Evolutionary conservation across 768 basidiomycete species (phyloP), one percentile per base, ranked within the genome.

Genomic region (Peribolospora kevripleyi): DNA sequence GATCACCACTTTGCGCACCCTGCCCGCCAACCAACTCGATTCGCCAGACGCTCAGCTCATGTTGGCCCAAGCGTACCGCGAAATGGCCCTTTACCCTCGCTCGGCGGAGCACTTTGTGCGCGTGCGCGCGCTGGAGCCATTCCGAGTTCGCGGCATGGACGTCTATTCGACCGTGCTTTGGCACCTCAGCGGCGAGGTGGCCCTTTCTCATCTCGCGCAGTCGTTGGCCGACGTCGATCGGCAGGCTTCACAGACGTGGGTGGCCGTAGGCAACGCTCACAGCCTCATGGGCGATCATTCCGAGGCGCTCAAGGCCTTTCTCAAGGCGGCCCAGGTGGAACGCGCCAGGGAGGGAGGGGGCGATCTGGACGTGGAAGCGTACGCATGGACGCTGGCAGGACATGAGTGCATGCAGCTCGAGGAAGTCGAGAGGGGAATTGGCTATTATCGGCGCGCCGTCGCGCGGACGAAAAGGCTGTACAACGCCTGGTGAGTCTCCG

Each of bases 341-440:
- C 48, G 47, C 42, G n/a, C 7, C 3, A 39, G 9, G 38, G 10
- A 14, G 45, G 37, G 13, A 2, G 36, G 7, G 3, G 40, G 8
- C 37, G 60, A 59, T 38, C 43, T 2, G 43, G 25, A 47, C 6
- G 37, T 3, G 0, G 52, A 53, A 41, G 87, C 88, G 62, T 97
- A 97, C 68, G 87, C 88, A 60, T 91, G 84, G 71, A 93, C 88
- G 36, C 72, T 98, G 57, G 87, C 86, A 64, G 93, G 93, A 52
- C 90, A 97, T 68, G 93, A 98, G 73, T 84, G 81, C 40, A 78
- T 95, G 62, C 67, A 68, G 57, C 84, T 95, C 69, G 91, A 97
- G 63, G 87, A 97, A 71, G 72, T 86, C 60, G 84, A 91, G 63
- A 80, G 81, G 68, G 88, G 90, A 43, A 79, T 90, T 60, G 77